Conservation (phyloP, 352 stramenopile genomes). For the Phytophthora tubulina region DNA sequence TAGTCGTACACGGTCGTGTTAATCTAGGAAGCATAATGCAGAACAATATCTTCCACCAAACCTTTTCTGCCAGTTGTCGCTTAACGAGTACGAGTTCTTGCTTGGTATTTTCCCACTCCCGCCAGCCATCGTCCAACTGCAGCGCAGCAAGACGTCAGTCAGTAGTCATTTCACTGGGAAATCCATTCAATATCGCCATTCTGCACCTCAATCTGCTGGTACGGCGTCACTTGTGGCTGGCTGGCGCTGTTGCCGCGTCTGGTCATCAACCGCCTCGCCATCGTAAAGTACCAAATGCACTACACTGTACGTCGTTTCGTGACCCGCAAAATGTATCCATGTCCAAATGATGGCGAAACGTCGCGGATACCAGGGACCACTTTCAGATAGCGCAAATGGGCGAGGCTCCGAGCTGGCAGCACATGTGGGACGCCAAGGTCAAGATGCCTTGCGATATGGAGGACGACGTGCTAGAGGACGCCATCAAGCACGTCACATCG, state of each 20-base stretch:
- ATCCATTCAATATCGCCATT: background rate
- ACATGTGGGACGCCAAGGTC: constrained; percentile 90
- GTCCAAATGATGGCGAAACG: constrained; percentile 28
- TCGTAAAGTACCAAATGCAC: background rate
- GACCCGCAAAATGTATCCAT: constrained; percentile 26
- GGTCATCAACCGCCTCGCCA: constrained; percentile 33
- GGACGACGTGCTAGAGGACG: constrained; percentile 89
- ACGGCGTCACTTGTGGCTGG: constrained; percentile 34
- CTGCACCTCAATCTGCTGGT: constrained; percentile 41
- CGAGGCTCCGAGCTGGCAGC: constrained; percentile 83
- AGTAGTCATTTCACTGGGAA: constrained; percentile 5
- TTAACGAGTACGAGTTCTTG: constrained; percentile 61
- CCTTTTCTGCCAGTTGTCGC: constrained; percentile 55
- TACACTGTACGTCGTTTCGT: constrained; percentile 30
- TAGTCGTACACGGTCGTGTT: constrained; percentile 20
- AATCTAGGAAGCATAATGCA: background rate
- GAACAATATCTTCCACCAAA: constrained; percentile 10
- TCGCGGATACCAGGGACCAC: constrained; percentile 12
- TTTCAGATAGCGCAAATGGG: constrained; percentile 47
- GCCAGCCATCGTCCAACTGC: constrained; percentile 63
- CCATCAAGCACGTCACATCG: constrained; percentile 80
- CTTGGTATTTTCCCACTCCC: constrained; percentile 66
- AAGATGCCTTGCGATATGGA: constrained; percentile 92
- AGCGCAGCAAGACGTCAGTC: constrained; percentile 4
- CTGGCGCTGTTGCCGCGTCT: constrained; percentile 28